Conservation (phyloP, 1,284 basidiomycete genomes). For the Coniferiporia weirii region DNA sequence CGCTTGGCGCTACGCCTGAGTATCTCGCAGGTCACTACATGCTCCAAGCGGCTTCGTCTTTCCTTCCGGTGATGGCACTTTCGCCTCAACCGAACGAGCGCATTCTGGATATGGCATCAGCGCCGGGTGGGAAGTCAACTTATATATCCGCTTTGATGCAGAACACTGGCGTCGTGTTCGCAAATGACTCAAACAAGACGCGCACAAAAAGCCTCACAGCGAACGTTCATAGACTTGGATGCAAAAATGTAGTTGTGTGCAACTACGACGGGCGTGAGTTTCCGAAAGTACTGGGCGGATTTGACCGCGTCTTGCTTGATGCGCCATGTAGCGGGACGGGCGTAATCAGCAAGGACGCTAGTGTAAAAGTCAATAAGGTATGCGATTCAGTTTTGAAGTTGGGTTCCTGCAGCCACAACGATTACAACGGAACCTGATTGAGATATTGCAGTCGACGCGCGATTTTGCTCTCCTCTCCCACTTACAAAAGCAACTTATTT, state of each 20-base stretch:
- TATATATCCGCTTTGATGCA: slow-evolving; percentile 95
- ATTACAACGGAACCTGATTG: background rate
- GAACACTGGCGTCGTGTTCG: slow-evolving; percentile 97
- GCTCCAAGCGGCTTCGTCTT: slow-evolving; percentile 98
- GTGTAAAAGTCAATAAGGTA: slow-evolving; percentile 98
- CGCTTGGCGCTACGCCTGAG: slow-evolving; percentile 96
- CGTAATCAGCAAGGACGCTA: slow-evolving; percentile 96
- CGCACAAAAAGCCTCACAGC: slow-evolving; percentile 95
- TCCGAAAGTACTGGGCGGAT: slow-evolving; percentile 99
- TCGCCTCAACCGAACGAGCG: slow-evolving; percentile 91
- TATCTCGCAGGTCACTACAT: slow-evolving; percentile 99
- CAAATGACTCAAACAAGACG: slow-evolving; percentile 94
- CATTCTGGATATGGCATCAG: slow-evolving; percentile 97
- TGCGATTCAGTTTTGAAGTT: slow-evolving; percentile 17
- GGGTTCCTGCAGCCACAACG: background rate
- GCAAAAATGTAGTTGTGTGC: slow-evolving; percentile 97
- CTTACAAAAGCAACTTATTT: slow-evolving; percentile 96
- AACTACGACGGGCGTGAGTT: slow-evolving; percentile 98
- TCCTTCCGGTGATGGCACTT: slow-evolving; percentile 97
- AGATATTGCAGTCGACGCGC: slow-evolving; percentile 69
- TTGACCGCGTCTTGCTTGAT: slow-evolving; percentile 94
- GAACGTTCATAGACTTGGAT: slow-evolving; percentile 95
- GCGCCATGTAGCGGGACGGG: slow-evolving; percentile 98
- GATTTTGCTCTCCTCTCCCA: slow-evolving; percentile 95
- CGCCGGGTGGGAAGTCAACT: slow-evolving; percentile 96